These are phyloP conservation scores for Penicillium sp. DNA, from an alignment of 2,329 filamentous ascomycete species.

Conservation along the genomic window DNA sequence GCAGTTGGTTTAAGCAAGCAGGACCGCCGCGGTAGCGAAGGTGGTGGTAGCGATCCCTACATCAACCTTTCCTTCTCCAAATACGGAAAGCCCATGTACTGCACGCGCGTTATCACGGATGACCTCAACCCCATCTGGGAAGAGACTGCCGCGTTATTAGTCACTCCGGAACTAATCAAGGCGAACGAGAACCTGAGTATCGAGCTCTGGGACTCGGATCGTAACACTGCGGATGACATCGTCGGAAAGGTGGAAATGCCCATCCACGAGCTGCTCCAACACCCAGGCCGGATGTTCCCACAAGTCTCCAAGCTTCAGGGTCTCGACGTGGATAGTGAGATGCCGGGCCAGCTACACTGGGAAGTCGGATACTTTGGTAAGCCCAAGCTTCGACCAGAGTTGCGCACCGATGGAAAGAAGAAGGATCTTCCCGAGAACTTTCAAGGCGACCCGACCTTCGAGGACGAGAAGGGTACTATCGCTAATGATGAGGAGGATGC, in stretches of 20 bases:
- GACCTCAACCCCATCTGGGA: conserved; percentile 91
- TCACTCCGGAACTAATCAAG: conserved; percentile 87
- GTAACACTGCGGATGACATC: conserved; percentile 87
- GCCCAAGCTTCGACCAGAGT: conserved; percentile 77
- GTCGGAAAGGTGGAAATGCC: conserved; percentile 92
- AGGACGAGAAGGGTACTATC: conserved; percentile 81
- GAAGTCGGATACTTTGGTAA: conserved; percentile 95
- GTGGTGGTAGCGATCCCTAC: conserved; percentile 91
- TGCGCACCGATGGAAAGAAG: conserved; percentile 85
- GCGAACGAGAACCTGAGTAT: conserved; percentile 90
- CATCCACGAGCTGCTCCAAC: conserved; percentile 91
- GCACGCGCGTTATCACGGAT: conserved; percentile 92
- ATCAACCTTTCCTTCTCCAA: conserved; percentile 94
- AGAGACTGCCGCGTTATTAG: conserved; percentile 78
- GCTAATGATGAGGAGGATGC: conserved; percentile 76
- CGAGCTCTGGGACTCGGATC: conserved; percentile 94
- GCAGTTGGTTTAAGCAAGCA: conserved; percentile 88
- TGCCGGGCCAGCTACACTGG: conserved; percentile 94
- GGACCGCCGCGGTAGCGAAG: conserved; percentile 74
- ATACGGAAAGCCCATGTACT: conserved; percentile 97
- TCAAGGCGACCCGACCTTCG: conserved; percentile 70
- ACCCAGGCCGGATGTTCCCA: conserved; percentile 89
- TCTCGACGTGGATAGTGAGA: conserved; percentile 76
- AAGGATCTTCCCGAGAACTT: conserved; percentile 71
- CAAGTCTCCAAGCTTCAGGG: conserved; percentile 81